Base-by-base conservation (phyloP, 108 stramenopile species). In the Nitzschia palea region DNA sequence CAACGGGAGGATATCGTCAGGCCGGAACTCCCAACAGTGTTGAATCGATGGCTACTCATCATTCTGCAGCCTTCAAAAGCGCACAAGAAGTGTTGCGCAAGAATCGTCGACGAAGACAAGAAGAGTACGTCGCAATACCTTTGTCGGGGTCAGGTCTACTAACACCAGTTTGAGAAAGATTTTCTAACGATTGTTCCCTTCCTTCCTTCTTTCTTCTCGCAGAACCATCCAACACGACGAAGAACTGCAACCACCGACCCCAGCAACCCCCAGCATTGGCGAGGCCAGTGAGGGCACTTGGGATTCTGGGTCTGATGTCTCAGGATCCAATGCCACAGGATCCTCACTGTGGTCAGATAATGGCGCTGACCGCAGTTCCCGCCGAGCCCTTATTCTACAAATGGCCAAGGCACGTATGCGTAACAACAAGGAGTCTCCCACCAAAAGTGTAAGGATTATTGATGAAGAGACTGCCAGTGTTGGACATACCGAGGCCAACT, bases 371-470 rank as follows among this genome's bases (percentile, higher is more conserved):
- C 63, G 71, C 18, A 84, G 64, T 65, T 90, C 87, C 18, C 64
- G 92, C 18, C 72, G 92, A 32, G 89, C 87, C 12, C 72, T 93
- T 0, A 93, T 93, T 73, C 76, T 93, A 23, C 85, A 93, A 80
- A 93, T 93, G 92, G 92, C 92, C 30, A 93, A 90, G 80, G 87
- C 87, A 15, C 76, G 92, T 48, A 93, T 90, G 88, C 85, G 80
- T 43, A 83, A 65, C 63, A 76, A 80, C 47, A 57, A 44, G 31
- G 61, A 62, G 5, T 71, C 70, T 4, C 70, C 70, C 32, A 34
- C 61, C 37, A 62, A 71, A 62, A n/a, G 40, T 25, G 9, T 12
- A 42, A 4, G 47, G 23, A 25, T 40, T 30, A 33, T 31, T 18
- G 63, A 57, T 9, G 64, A 73, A 51, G 72, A 65, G 22, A 57